Evolutionary conservation across 768 basidiomycete genomes (phyloP).

Genomic region (Calocera viscosa): DNA sequence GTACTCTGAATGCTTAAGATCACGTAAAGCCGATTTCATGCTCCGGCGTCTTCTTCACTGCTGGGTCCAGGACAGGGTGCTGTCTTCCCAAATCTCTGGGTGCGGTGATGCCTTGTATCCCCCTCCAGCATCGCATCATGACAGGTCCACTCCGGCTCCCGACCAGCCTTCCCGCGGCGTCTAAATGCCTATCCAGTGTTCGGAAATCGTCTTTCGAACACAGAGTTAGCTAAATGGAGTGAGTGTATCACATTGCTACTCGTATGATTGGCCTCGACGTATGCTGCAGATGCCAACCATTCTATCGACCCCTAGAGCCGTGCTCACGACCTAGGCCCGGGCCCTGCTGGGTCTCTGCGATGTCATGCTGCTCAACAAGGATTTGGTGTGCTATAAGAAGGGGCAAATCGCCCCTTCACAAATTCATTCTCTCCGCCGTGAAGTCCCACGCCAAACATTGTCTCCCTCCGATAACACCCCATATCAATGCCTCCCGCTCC

Average conservation of each 20-base stretch:
- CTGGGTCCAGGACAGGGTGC: background rate
- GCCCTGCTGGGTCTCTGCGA: background rate
- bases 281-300: background rate
- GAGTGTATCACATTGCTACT: background rate
- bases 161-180: background rate
- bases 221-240: background rate
- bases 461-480: too few relatives aligned
- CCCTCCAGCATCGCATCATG: background rate
- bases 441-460: too few relatives aligned
- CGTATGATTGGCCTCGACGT: background rate
- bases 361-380: background rate
- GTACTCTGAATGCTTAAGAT: background rate
- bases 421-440: background rate
- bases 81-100: background rate
- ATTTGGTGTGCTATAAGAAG: background rate
- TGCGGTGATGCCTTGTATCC: background rate
- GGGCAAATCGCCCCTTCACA: background rate
- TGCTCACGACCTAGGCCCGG: background rate
- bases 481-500: background rate
- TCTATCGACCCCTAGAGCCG: background rate
- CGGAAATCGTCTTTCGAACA: background rate
- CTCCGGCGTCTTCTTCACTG: background rate
- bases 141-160: background rate
- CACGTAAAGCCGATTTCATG: background rate
- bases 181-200: background rate